Conservation (phyloP, 2,329 filamentous ascomycete species). For the Cladosporium colombiae region DNA sequence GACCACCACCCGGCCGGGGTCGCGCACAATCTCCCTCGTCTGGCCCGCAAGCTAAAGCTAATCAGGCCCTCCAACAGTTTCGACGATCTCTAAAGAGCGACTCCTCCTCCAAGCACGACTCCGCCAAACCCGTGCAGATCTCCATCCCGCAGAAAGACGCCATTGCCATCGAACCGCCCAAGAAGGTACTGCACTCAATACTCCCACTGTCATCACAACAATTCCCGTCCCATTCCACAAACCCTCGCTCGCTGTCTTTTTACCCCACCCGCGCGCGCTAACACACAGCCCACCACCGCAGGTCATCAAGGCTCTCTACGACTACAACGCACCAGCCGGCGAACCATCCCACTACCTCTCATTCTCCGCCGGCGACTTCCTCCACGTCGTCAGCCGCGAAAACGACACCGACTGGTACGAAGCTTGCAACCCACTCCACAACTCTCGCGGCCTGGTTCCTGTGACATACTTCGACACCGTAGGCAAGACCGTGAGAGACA, state of each 20-base stretch:
- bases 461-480: constrained; percentile 92
- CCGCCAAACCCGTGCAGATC: constrained; percentile 65
- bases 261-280: background rate
- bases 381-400: constrained; percentile 95
- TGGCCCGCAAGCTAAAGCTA: background rate
- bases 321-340: constrained; percentile 70
- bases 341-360: constrained; percentile 66
- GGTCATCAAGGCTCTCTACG: constrained; percentile 97
- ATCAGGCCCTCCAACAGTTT: constrained; percentile 48
- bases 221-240: background rate
- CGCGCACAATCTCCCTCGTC: background rate
- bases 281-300: constrained; percentile 40
- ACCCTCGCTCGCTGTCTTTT: background rate
- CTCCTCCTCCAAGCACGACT: constrained; percentile 58
- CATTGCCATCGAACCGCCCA: constrained; percentile 85
- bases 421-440: constrained; percentile 90
- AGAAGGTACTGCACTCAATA: constrained; percentile 66
- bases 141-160: constrained; percentile 82
- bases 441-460: constrained; percentile 86
- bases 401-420: constrained; percentile 97
- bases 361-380: constrained; percentile 94
- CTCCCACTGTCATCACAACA: background rate
- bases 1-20: constrained; percentile 6
- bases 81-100: constrained; percentile 89
- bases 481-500: constrained; percentile 89